Conservation (phyloP, 768 basidiomycete genomes). For the Rhodocollybia butyracea region DNA sequence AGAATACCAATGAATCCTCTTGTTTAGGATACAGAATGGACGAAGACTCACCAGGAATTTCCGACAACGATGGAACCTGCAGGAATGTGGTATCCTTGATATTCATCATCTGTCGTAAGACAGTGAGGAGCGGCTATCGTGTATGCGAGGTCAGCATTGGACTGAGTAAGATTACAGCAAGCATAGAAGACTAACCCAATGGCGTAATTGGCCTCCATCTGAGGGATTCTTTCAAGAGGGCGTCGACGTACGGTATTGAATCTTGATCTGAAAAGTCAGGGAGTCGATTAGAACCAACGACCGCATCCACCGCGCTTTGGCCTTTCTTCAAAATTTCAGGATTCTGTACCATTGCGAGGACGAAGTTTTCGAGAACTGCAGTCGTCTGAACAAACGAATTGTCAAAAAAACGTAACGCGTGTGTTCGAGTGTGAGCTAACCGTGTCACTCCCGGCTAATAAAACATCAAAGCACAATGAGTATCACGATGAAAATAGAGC, state of each 20-base stretch:
- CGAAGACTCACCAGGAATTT: neutral
- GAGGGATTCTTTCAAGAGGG: slow-evolving; percentile 10
- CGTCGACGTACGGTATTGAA: slow-evolving; percentile 12
- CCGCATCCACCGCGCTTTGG: slow-evolving; percentile 19
- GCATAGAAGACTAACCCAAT: slow-evolving; percentile 10
- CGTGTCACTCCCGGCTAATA: slow-evolving; percentile 12
- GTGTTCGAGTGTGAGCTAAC: neutral
- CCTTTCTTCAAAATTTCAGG: slow-evolving; percentile 14
- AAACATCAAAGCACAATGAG: no score
- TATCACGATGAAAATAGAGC: no score
- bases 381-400: neutral
- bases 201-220: slow-evolving; percentile 8
- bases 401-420: neutral
- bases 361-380: neutral
- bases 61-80: neutral
- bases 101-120: neutral
- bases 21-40: neutral
- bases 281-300: slow-evolving; percentile 8
- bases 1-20: neutral
- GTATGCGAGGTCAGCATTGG: neutral
- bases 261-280: slow-evolving; percentile 5
- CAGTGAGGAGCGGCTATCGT: neutral
- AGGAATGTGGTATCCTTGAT: neutral
- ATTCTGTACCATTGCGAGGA: neutral
- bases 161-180: neutral